phyloP scores from a whole-genome alignment of 306 rosid species.

The Glycyrrhiza uralensis region DNA sequence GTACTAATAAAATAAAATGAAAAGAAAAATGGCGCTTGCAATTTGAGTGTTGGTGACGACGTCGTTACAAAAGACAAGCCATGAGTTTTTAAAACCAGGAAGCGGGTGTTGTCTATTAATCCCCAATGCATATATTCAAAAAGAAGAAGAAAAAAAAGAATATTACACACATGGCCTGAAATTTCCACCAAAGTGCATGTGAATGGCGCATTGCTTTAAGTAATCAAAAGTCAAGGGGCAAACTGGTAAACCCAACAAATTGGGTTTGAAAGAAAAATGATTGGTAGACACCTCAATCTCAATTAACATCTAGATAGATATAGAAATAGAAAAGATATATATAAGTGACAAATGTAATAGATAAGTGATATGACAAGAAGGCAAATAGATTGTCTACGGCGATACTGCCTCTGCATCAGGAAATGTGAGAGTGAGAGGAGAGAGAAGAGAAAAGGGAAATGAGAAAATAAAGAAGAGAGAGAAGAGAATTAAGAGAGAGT shows the following conservation, averaged over 20 bases:
- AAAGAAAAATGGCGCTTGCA: conserved; percentile 8
- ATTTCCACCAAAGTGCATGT: conserved; percentile 26
- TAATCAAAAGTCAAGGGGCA: conserved; percentile 52
- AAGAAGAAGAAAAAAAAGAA: too few relatives aligned
- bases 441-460: too few relatives aligned
- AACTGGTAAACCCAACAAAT: conserved; percentile 24
- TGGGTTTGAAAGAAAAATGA: conserved; percentile 24
- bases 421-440: too few relatives aligned
- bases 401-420: too few relatives aligned
- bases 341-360: too few relatives aligned
- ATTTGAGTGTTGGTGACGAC: not conserved
- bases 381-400: too few relatives aligned
- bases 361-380: too few relatives aligned
- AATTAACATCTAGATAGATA: too few relatives aligned
- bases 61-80: not conserved
- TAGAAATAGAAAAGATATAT: too few relatives aligned
- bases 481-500: too few relatives aligned
- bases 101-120: not conserved
- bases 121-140: not conserved
- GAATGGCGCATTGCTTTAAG: conserved; percentile 33
- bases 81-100: not conserved
- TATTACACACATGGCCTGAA: conserved; percentile 6
- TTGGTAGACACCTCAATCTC: too few relatives aligned
- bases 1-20: not conserved
- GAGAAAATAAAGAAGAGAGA: too few relatives aligned